phyloP scores from a whole-genome alignment of 176 grass and related monocot genomes.

The Echinochloa phyllopogon region DNA sequence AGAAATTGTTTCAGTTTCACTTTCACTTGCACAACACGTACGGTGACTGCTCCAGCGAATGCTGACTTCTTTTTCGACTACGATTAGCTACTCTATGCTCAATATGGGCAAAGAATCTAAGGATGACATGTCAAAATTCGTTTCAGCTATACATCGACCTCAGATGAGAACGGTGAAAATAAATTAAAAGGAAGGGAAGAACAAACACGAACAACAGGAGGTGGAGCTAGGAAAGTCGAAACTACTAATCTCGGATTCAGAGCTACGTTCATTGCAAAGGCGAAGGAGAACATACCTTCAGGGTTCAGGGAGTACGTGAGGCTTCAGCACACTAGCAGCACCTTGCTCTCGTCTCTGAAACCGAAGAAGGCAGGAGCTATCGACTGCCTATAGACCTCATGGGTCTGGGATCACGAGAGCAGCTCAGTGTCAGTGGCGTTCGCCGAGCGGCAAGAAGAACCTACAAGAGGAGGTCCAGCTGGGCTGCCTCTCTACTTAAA shows the following conservation, averaged over 20 bases:
- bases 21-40: neutral
- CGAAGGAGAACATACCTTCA: conserved; percentile 27
- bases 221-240: neutral
- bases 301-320: neutral
- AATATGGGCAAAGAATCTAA: conserved; percentile 14
- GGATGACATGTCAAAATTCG: neutral
- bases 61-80: neutral
- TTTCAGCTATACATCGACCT: neutral
- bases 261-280: conserved; percentile 12
- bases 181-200: neutral
- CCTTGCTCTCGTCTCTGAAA: conserved; percentile 29
- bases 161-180: neutral
- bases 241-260: neutral
- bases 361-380: conserved; percentile 12
- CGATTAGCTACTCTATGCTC: neutral
- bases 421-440: neutral
- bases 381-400: neutral
- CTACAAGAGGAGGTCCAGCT: conserved; percentile 34
- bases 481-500: conserved; percentile 60
- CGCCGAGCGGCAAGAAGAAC: conserved; percentile 13
- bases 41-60: neutral
- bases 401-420: conserved; percentile 6
- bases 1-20: neutral
- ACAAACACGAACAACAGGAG: conserved; percentile 15
- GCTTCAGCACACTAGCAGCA: neutral